Evolutionary conservation across 176 grass and related monocot genomes (phyloP), one percentile per base, ranked within the genome.

Genomic region (Aegilops speltoides): DNA sequence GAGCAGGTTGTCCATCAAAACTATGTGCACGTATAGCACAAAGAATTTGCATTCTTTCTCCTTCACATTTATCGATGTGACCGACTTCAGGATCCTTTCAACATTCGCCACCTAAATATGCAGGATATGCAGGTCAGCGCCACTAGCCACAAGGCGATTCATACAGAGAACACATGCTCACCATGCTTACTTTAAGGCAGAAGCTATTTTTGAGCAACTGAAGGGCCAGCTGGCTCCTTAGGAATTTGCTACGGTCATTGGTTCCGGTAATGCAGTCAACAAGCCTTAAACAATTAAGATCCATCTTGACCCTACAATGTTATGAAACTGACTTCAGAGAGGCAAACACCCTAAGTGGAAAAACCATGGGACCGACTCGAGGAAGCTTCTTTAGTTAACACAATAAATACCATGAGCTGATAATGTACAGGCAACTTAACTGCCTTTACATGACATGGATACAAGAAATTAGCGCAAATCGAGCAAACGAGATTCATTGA

Each of bases 251-350:
- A 17, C 88, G 91, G 73, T 68, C 81, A 68, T 89, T 68, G 31
- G 73, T 77, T 66, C 92, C 90, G 20, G 82, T 86, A 67, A 98
- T 88, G 69, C 90, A 94, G 72, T 96, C 90, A 0, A 98, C 88
- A 78, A 94, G 76, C 77, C 93, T 89, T 68, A 98, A 88, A 83
- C 89, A 96, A 56, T 98, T 98, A 20, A 96, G 90, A 76, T 98
- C 93, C 88, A 92, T 40, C 24, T 64, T 88, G 24, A 94, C 87
- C 87, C 96, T 98, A 86, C 67, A 82, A 79, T 86, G 23, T 56
- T 62, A 88, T 40, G 28, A 81, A 62, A 59, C 36, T 54, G 22
- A 84, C 28, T 87, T 87, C 50, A 87, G 26, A 91, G 17, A 74
- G 40, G 67, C 67, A 74, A 2, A 40, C 8, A 40, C 43, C 62